phyloP scores from a whole-genome alignment of 1,284 basidiomycete species.

The Apiotrichum porosum region DNA sequence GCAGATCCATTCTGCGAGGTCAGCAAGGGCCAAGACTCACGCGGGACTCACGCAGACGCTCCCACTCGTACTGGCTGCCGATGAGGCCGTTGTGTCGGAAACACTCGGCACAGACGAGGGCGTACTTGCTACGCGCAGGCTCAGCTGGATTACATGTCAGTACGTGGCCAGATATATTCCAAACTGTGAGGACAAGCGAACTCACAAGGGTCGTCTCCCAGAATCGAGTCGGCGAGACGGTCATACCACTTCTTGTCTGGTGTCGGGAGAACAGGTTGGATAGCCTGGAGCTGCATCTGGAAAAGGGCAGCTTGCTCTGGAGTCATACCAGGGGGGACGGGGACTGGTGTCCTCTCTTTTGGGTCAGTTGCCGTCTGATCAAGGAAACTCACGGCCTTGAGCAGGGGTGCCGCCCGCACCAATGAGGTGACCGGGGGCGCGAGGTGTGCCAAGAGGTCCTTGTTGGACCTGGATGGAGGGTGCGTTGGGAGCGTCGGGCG shows the following conservation, averaged over 20 bases:
- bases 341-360: slow-evolving; percentile 18
- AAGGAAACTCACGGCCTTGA: slow-evolving; percentile 27
- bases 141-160: slow-evolving; percentile 36
- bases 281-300: slow-evolving; percentile 40
- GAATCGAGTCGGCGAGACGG: slow-evolving; percentile 74
- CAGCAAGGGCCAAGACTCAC: background rate
- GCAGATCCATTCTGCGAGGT: slow-evolving; percentile 45
- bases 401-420: slow-evolving; percentile 22
- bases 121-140: slow-evolving; percentile 61
- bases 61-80: slow-evolving; percentile 74
- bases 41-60: slow-evolving; percentile 71
- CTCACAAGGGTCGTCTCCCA: slow-evolving; percentile 72
- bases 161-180: too few species aligned
- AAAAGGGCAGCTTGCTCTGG: slow-evolving; percentile 43
- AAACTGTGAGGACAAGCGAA: too few species aligned
- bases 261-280: slow-evolving; percentile 51
- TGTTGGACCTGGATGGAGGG: background rate
- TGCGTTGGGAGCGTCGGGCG: too few species aligned
- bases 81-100: slow-evolving; percentile 92
- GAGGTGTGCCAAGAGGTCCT: slow-evolving; percentile 21
- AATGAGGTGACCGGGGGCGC: slow-evolving; percentile 38
- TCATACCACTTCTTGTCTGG: slow-evolving; percentile 81
- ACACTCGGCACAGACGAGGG: slow-evolving; percentile 89
- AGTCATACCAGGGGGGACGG: slow-evolving; percentile 32
- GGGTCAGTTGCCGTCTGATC: background rate